phyloP scores from a whole-genome alignment of 208 protist genomes.

The Crithidia expoeki region DNA sequence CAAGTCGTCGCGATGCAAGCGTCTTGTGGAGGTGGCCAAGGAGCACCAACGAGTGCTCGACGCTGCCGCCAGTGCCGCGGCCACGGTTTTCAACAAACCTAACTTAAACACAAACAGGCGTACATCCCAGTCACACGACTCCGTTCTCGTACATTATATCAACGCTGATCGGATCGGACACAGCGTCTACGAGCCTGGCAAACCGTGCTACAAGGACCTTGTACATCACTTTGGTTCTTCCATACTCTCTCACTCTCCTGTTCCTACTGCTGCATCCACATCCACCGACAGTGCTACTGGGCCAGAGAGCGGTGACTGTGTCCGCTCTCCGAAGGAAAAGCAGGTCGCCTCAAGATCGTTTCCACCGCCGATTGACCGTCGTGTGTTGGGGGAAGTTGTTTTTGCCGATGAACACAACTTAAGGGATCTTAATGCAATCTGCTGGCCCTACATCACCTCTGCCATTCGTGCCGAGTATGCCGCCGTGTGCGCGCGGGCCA shows the following conservation, averaged over 20 bases:
- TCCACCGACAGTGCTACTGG: no score
- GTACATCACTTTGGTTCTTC: constrained; percentile 56
- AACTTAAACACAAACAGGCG: not conserved
- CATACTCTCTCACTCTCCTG: constrained; percentile 34
- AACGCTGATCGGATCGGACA: constrained; percentile 77
- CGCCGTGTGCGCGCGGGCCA: constrained; percentile 6
- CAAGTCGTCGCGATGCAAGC: constrained; percentile 71
- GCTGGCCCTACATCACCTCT: constrained; percentile 72
- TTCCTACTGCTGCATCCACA: no score
- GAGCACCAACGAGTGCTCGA: constrained; percentile 13
- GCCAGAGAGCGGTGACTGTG: no score
- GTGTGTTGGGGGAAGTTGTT: constrained; percentile 51
- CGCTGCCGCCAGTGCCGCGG: not conserved
- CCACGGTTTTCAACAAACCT: not conserved
- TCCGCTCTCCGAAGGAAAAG: no score
- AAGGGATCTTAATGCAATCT: constrained; percentile 65
- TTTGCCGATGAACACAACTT: constrained; percentile 54
- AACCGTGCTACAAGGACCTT: constrained; percentile 64
- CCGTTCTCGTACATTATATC: constrained; percentile 47
- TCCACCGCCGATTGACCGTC: constrained; percentile 52
- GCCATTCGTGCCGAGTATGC: constrained; percentile 44
- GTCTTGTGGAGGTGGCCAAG: constrained; percentile 44
- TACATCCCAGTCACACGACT: not conserved
- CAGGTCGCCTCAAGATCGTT: not conserved
- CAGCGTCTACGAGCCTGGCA: constrained; percentile 71